These are phyloP conservation scores for Phanerochaete sordida DNA, from an alignment of 768 basidiomycete genomes.

Conservation along the genomic window DNA sequence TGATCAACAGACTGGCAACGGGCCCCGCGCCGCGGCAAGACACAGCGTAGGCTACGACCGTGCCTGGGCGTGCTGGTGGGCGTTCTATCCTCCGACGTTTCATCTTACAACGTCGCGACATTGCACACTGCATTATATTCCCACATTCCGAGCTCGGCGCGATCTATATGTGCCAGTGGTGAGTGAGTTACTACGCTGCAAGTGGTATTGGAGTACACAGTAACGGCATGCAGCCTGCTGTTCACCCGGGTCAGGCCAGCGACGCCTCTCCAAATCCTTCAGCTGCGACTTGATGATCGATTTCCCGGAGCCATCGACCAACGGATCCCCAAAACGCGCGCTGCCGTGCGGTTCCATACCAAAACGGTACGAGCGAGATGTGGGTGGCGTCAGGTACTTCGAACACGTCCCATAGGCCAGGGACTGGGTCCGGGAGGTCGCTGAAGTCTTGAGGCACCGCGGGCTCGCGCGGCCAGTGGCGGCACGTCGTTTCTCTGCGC, in stretches of 20 bases:
- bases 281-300: slow-evolving; percentile 25
- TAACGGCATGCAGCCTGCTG: too few species aligned
- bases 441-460: not conserved
- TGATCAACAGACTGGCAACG: not conserved
- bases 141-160: not conserved
- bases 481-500: not conserved
- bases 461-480: not conserved
- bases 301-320: slow-evolving; percentile 32
- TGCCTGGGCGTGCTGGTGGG: too few species aligned
- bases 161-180: too few species aligned
- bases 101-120: too few species aligned
- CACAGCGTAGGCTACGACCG: not conserved
- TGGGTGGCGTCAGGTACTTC: slow-evolving; percentile 33
- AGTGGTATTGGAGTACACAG: too few species aligned
- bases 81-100: too few species aligned
- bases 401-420: slow-evolving; percentile 43
- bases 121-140: not conserved
- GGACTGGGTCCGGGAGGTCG: slow-evolving; percentile 12
- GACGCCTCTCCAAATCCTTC: not conserved
- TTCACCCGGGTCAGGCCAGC: not conserved
- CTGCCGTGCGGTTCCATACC: slow-evolving; percentile 33
- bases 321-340: slow-evolving; percentile 37
- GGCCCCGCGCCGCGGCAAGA: not conserved
- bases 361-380: slow-evolving; percentile 37
- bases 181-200: too few species aligned